Percentiles rank a stretch among this genome's conserved stretches.
Evolutionary conservation across 345 rosid genomes (phyloP).

Genomic region (Populus alba): DNA sequence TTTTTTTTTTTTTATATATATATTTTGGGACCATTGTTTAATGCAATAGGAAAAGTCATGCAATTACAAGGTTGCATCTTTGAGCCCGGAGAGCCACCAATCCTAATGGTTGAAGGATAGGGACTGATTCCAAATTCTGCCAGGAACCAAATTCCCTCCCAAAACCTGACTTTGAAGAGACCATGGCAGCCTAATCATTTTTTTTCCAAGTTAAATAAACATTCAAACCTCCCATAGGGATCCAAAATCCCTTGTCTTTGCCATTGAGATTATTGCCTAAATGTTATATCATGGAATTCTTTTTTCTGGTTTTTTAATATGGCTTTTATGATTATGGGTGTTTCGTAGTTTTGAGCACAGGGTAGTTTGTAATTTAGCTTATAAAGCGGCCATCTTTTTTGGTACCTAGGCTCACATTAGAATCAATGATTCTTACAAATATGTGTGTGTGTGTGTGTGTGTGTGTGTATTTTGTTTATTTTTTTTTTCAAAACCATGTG

Average conservation of each 20-base stretch:
- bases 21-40: background rate
- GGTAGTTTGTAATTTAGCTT: background rate
- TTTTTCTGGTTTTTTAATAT: background rate
- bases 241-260: background rate
- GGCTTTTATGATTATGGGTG: background rate
- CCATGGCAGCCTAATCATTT: background rate
- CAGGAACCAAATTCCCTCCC: background rate
- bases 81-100: background rate
- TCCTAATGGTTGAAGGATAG: background rate
- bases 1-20: background rate
- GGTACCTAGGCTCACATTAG: background rate
- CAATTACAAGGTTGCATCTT: background rate
- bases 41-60: background rate
- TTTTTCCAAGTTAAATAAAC: background rate
- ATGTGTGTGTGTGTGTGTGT: no score
- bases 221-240: background rate
- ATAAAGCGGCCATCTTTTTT: background rate
- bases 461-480: no score
- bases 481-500: no score
- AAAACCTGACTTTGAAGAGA: background rate
- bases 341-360: background rate
- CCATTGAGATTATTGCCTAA: background rate
- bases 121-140: background rate
- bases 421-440: slow-evolving; percentile 1
- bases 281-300: background rate